phyloP scores from a whole-genome alignment of 2,329 filamentous ascomycete species.

The Cordyceps pruinosa region DNA sequence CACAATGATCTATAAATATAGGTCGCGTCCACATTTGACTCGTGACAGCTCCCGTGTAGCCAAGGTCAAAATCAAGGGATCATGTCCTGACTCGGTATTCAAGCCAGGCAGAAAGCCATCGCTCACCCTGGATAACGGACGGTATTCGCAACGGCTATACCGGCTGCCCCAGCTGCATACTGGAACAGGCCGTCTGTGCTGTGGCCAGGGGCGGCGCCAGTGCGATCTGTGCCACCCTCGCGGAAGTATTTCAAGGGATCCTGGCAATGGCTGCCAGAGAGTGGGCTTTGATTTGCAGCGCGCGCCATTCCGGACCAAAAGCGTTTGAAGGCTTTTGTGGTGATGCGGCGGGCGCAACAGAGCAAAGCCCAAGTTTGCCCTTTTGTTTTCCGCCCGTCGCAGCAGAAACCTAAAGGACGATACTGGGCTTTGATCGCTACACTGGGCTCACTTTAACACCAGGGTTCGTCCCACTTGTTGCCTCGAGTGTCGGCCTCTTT shows the following conservation, averaged over 20 bases:
- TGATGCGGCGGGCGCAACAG: not conserved
- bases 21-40: not conserved
- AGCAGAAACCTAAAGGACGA: not conserved
- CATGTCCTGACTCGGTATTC: not conserved
- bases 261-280: not conserved
- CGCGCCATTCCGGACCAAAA: not conserved
- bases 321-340: not conserved
- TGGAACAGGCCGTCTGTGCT: not conserved
- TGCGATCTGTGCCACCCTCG: slow-evolving; percentile 2
- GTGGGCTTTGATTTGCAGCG: not conserved
- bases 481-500: not conserved
- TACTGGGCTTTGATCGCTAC: not conserved
- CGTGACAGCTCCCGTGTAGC: not conserved
- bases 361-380: not conserved
- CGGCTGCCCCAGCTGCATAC: not conserved
- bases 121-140: too few relatives aligned
- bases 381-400: not conserved
- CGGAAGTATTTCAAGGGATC: not conserved
- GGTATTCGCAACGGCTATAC: slow-evolving; percentile 1
- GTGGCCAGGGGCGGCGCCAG: not conserved
- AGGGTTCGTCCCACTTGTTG: slow-evolving; percentile 6
- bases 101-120: not conserved
- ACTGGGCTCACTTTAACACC: not conserved
- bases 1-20: not conserved
- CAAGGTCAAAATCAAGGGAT: too few relatives aligned